Conservation (phyloP, 805 yeast species). For the Kluyveromyces siamensis region DNA sequence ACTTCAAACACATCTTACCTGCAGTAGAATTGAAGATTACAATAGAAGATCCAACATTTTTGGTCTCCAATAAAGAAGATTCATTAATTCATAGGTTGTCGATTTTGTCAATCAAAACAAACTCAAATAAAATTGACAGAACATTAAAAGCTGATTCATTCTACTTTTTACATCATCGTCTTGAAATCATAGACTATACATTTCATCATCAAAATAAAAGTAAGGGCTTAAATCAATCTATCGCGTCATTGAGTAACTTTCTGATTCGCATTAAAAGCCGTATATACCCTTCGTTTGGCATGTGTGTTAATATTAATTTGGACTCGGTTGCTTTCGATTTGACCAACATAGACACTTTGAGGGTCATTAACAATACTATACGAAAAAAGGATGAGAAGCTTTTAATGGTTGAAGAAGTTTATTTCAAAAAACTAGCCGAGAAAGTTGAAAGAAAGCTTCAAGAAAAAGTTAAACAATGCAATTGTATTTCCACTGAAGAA, state of each 20-base stretch:
- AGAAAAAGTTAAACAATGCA: constrained; percentile 12
- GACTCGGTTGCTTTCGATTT: constrained; percentile 19
- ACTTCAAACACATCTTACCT: constrained; percentile 27
- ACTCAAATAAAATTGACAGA: constrained; percentile 13
- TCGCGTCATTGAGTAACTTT: constrained; percentile 16
- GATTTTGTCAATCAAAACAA: constrained; percentile 15
- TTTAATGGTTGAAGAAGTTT: constrained; percentile 19
- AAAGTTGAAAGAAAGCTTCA: constrained; percentile 18
- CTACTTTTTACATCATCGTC: constrained; percentile 12
- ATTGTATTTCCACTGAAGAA: neutral
- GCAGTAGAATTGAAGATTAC: constrained; percentile 28
- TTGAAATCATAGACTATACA: constrained; percentile 18
- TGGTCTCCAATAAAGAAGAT: constrained; percentile 26
- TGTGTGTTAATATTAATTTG: constrained; percentile 13
- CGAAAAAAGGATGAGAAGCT: constrained; percentile 21
- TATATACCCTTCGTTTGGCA: constrained; percentile 15
- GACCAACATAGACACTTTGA: constrained; percentile 24
- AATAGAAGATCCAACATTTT: constrained; percentile 32
- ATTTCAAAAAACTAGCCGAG: constrained; percentile 21
- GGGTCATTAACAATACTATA: constrained; percentile 17
- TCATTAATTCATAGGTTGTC: constrained; percentile 25
- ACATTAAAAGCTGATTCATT: constrained; percentile 6
- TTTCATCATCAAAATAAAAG: constrained; percentile 15
- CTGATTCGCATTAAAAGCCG: constrained; percentile 15
- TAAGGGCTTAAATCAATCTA: constrained; percentile 10